Base-by-base conservation (phyloP, 2,329 filamentous ascomycete genomes). In the Epicoccum nigrum region DNA sequence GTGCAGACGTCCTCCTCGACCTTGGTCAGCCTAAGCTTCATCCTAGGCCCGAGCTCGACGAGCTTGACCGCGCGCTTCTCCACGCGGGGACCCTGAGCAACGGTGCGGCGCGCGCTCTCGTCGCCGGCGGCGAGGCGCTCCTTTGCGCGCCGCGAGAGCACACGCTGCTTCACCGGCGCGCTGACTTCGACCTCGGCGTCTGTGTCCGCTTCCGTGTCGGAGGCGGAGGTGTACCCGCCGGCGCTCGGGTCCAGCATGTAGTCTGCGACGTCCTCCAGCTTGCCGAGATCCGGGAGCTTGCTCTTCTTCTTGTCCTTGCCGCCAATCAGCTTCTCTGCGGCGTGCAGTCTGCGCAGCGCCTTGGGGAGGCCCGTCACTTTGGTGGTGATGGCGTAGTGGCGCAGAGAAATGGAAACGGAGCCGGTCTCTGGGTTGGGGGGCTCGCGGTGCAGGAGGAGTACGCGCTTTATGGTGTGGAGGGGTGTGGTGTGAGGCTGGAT, bases 301-400 rank as follows among this genome's bases (percentile, higher is more conserved):
- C 75, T 74, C 46, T 86, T 86, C 67, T 90, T 91, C 40, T 60
- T 62, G 32, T 28, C 30, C 68, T 78, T 80, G 19, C 71, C 66
- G 55, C 83, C 83, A 45, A 90, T 76, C 28, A 94, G 81, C 70
- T 90, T 89, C 72, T 96, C 90, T 1, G 92, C 92, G 5, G 90
- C 87, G 60, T 96, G 90, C 35, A 99, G 80, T 34, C 92, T 84
- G 50, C 91, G 85, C 31, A 99, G 82, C 4, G 90, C 86, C 71
- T 89, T 92, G 9, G 93, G 92, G 1, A 97, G 81, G 20, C 91
- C 92, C 0, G 90, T 89, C 19, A 87, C 83, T 67, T 91, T 91
- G 11, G 92, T 97, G 5, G 89, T 94, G 69, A 99, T 99, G 21
- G 92, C 92, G 71, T 96, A 99, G 75, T 99, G 94, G 52, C 94